Conservation (phyloP, 129 eudicot genomes). For the Artemisia annua region DNA sequence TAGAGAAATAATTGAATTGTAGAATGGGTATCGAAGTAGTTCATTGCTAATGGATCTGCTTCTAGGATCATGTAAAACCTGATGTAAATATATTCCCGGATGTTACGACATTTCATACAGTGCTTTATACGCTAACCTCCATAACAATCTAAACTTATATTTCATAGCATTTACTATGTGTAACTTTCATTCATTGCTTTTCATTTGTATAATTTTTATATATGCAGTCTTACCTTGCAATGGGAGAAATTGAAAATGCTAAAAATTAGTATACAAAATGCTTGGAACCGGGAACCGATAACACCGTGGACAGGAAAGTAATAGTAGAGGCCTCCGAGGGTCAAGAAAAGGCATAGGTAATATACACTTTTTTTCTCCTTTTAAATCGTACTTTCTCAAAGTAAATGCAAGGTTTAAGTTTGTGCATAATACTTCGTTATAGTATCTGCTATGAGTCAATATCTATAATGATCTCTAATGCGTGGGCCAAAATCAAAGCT, state of each 20-base stretch:
- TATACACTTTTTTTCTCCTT: not conserved
- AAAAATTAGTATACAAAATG: constrained; percentile 59
- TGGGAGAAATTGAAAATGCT: constrained; percentile 86
- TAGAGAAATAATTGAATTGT: too few species aligned
- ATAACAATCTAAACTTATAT: not conserved
- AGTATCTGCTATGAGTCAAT: too few species aligned
- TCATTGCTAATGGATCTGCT: too few species aligned
- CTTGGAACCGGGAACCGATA: constrained; percentile 56
- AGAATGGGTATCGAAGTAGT: too few species aligned
- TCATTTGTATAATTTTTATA: not conserved
- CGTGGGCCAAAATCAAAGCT: too few species aligned
- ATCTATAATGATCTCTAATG: too few species aligned
- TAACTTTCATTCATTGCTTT: not conserved
- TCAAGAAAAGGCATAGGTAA: constrained; percentile 79
- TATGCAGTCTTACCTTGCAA: constrained; percentile 72
- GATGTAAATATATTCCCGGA: too few species aligned
- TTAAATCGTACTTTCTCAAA: not conserved
- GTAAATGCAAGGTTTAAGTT: not conserved
- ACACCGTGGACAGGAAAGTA: constrained; percentile 57
- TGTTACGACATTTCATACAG: too few species aligned
- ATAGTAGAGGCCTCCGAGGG: constrained; percentile 84
- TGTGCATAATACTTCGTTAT: too few species aligned
- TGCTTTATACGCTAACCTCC: too few species aligned
- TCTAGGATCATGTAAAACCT: too few species aligned
- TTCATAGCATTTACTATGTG: not conserved